Evolutionary conservation across 305 asterid species (phyloP).

Genomic region (Fraxinus velutina): DNA sequence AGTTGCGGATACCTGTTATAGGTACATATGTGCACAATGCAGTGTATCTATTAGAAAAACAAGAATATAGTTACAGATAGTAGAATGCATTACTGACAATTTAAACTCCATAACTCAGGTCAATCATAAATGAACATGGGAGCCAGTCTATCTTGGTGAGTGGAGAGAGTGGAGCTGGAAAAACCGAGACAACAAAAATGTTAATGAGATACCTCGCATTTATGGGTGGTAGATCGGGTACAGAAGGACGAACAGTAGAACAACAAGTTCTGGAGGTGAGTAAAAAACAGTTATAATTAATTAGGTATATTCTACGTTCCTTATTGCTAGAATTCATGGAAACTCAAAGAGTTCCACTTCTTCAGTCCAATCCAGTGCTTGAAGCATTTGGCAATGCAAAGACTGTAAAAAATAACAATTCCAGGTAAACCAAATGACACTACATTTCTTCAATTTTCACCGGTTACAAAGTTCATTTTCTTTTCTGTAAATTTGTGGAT

Average conservation of each 20-base stretch:
- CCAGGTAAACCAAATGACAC: constrained; percentile 51
- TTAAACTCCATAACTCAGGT: constrained; percentile 39
- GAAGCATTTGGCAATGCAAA: constrained; percentile 98
- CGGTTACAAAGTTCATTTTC: background rate
- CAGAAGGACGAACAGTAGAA: constrained; percentile 92
- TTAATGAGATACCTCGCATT: constrained; percentile 92
- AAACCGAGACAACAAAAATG: constrained; percentile 95
- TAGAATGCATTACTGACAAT: constrained; percentile 1
- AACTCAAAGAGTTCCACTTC: constrained; percentile 21
- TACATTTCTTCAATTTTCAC: constrained; percentile 1
- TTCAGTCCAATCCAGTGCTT: constrained; percentile 89
- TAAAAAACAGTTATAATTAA: constrained; percentile 12
- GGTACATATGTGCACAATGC: constrained; percentile 34
- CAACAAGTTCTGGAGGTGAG: constrained; percentile 93
- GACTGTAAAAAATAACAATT: constrained; percentile 88
- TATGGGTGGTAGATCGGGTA: constrained; percentile 90
- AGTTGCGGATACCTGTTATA: constrained; percentile 85
- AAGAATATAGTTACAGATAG: background rate
- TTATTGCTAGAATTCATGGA: constrained; percentile 12
- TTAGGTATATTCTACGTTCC: constrained; percentile 11
- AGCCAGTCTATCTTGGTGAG: constrained; percentile 95
- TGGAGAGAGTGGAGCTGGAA: constrained; percentile 98
- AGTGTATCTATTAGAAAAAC: constrained; percentile 13
- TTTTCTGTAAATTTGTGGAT: constrained; percentile 19
- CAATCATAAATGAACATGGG: constrained; percentile 74